Evolutionary conservation across 2,329 filamentous ascomycete genomes (phyloP).

Genomic region (Talaromyces sp.): DNA sequence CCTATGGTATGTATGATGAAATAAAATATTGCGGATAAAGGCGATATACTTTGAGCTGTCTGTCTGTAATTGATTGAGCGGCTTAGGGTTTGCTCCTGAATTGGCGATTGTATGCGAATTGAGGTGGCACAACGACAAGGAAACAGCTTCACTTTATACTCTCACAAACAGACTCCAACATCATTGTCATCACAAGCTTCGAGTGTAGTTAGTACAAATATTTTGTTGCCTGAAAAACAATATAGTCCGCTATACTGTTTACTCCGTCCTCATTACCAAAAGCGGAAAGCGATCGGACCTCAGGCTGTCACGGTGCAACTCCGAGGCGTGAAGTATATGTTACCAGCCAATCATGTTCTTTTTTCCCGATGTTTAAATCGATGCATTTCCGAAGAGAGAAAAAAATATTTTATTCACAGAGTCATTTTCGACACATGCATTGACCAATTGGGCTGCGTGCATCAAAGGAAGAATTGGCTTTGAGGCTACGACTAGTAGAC

Average conservation of each 20-base stretch:
- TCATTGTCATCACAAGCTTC: not conserved
- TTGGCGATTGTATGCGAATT: not conserved
- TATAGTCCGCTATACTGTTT: not conserved
- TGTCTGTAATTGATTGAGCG: no score
- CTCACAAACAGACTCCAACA: not conserved
- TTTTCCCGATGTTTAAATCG: not conserved
- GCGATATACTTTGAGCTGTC: not conserved
- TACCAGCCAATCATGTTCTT: not conserved
- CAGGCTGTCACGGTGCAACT: not conserved
- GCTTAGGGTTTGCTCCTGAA: not conserved
- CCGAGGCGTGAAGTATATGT: not conserved
- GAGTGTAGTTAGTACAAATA: not conserved
- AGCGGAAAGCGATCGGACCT: not conserved
- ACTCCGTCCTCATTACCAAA: not conserved
- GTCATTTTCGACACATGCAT: not conserved
- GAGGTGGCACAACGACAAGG: not conserved
- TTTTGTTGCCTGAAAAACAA: conserved; percentile 3
- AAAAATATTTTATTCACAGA: not conserved
- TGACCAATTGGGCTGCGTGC: conserved; percentile 8
- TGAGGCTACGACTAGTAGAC: not conserved
- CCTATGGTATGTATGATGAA: not conserved
- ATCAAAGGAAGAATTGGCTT: conserved; percentile 9
- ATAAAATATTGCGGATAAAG: not conserved
- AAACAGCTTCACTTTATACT: not conserved
- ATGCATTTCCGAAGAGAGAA: not conserved